These are phyloP conservation scores for Breviolum minutum DNA, from an alignment of 73 alveolate genomes.

Conservation along the genomic window DNA sequence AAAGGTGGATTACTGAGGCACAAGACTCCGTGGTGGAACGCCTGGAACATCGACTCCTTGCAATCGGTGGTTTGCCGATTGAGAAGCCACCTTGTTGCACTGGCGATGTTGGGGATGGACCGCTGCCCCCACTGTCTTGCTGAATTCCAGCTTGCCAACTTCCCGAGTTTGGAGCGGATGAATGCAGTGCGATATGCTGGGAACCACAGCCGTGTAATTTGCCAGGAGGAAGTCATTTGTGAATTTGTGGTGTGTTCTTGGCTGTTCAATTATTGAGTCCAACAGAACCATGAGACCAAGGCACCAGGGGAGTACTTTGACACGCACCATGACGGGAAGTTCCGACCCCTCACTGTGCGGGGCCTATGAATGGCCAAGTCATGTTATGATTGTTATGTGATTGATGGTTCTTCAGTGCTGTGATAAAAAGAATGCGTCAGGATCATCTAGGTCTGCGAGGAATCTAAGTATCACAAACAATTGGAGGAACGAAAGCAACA, in stretches of 20 bases:
- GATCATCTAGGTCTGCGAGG: no score
- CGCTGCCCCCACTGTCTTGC: neutral
- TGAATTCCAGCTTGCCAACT: neutral
- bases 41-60: conserved; percentile 49
- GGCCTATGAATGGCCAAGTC: neutral
- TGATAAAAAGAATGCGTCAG: no score
- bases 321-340: conserved; percentile 86
- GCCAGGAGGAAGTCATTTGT: neutral
- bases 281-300: neutral
- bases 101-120: neutral
- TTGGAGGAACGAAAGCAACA: no score
- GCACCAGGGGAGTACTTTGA: conserved; percentile 84
- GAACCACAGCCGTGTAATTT: conserved; percentile 11
- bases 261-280: no score
- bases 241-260: neutral
- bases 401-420: no score
- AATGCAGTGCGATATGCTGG: conserved; percentile 71
- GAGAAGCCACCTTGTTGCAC: neutral
- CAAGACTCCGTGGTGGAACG: conserved; percentile 89
- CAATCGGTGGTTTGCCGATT: conserved; percentile 49
- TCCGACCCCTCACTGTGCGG: conserved; percentile 85
- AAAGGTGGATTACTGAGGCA: conserved; percentile 6
- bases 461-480: no score
- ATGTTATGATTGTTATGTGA: no score
- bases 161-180: conserved; percentile 86